Percentiles rank a stretch among this genome's conserved stretches.
These are phyloP conservation scores for Meyerozyma elateridarum DNA, from an alignment of 1,139 yeast genomes.

Conservation along the genomic window DNA sequence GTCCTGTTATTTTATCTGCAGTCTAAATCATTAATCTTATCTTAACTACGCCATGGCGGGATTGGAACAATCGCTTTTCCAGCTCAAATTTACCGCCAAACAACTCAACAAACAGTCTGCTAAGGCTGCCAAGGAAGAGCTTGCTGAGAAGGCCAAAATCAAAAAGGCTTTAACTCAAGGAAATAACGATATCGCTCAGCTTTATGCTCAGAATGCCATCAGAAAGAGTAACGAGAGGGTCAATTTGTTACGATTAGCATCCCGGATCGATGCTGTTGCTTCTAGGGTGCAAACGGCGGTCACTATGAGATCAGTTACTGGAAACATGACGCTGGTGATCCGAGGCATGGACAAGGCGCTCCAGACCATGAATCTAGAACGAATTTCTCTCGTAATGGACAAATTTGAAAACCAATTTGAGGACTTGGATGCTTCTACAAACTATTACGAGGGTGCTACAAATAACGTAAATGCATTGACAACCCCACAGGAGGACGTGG, in stretches of 20 bases:
- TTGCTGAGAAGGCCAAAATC: conserved; percentile 79
- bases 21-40: no score
- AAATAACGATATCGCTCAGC: conserved; percentile 86
- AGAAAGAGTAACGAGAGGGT: conserved; percentile 86
- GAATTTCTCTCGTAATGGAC: conserved; percentile 92
- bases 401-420: conserved; percentile 95
- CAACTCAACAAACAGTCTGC: conserved; percentile 86
- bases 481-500: conserved; percentile 96
- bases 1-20: no score
- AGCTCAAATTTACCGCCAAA: conserved; percentile 81
- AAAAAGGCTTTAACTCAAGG: conserved; percentile 87
- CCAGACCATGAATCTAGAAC: conserved; percentile 92
- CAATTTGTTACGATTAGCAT: conserved; percentile 75
- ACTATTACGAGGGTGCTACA: conserved; percentile 89
- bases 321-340: conserved; percentile 89
- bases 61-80: conserved; percentile 44
- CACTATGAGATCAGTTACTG: conserved; percentile 91
- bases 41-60: conserved; percentile 42
- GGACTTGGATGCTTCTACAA: conserved; percentile 89
- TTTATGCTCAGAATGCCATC: conserved; percentile 94
- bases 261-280: conserved; percentile 93
- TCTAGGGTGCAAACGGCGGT: conserved; percentile 96
- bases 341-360: conserved; percentile 95
- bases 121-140: conserved; percentile 87
- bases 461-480: conserved; percentile 82